Evolutionary conservation across 768 basidiomycete genomes (phyloP).

Genomic region (Tephrocybe sp.): DNA sequence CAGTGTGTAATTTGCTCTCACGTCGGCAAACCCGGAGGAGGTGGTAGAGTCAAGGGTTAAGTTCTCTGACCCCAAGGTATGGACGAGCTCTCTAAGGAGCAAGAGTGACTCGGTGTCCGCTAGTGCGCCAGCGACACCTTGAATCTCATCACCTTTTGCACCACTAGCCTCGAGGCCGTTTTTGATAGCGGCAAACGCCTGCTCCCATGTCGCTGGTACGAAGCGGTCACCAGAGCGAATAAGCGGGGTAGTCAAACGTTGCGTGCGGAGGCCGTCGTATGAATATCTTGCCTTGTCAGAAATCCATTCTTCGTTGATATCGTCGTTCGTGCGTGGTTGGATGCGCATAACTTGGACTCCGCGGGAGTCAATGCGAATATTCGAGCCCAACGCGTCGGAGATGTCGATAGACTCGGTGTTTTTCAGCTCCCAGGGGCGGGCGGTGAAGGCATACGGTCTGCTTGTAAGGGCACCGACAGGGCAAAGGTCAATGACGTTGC

Average conservation of each 20-base stretch:
- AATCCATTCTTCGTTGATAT: constrained; percentile 99
- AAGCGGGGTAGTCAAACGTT: constrained; percentile 90
- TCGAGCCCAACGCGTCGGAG: constrained; percentile 92
- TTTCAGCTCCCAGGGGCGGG: constrained; percentile 98
- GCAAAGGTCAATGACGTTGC: constrained; percentile 96
- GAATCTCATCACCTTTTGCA: constrained; percentile 89
- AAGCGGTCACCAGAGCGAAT: constrained; percentile 81
- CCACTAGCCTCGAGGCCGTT: constrained; percentile 80
- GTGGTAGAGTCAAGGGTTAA: constrained; percentile 67
- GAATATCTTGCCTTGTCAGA: constrained; percentile 98
- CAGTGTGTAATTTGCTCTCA: constrained; percentile 96
- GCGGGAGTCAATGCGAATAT: constrained; percentile 94
- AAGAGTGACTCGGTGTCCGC: constrained; percentile 95
- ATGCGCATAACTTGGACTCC: constrained; percentile 97
- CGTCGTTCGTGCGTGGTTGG: constrained; percentile 94
- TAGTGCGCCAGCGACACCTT: constrained; percentile 89
- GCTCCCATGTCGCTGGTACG: constrained; percentile 87
- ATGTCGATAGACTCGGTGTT: constrained; percentile 97
- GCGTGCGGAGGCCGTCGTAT: constrained; percentile 93
- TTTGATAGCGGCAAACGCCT: constrained; percentile 75
- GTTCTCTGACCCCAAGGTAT: constrained; percentile 95
- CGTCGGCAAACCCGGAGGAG: constrained; percentile 64
- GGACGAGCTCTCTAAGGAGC: constrained; percentile 90
- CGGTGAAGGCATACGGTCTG: constrained; percentile 98
- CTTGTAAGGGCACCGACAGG: constrained; percentile 98